Evolutionary conservation across 2,329 filamentous ascomycete genomes (phyloP).

Genomic region (Neonectria neomacrospora): DNA sequence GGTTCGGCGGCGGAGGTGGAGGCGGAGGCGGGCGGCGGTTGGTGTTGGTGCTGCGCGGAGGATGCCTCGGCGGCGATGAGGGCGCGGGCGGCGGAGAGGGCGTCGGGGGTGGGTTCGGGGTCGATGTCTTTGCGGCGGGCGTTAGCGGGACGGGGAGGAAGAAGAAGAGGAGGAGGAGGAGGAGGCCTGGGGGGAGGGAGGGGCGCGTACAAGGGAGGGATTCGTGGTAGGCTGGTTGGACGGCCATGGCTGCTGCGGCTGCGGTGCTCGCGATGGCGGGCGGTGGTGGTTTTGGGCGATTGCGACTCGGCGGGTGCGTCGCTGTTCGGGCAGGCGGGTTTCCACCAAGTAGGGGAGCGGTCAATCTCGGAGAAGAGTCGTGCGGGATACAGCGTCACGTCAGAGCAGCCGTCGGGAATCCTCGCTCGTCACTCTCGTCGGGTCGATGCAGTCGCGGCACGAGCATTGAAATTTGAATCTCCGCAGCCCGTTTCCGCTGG

Average conservation of each 20-base stretch:
- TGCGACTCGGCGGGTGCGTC: not conserved
- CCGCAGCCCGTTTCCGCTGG: too few species aligned
- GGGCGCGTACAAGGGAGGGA: slow-evolving; percentile 83
- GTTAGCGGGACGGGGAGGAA: slow-evolving; percentile 28
- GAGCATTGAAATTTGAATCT: too few species aligned
- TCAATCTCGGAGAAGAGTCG: not conserved
- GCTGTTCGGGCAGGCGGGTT: not conserved
- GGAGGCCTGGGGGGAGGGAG: too few species aligned
- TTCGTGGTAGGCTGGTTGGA: slow-evolving; percentile 69
- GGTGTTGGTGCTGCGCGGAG: slow-evolving; percentile 52
- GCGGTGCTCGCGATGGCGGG: slow-evolving; percentile 15
- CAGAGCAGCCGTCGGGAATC: not conserved
- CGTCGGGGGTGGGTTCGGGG: slow-evolving; percentile 69
- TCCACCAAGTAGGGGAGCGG: too few species aligned
- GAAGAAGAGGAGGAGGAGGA: slow-evolving; percentile 17
- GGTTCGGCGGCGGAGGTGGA: slow-evolving; percentile 56
- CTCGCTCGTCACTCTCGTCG: not conserved
- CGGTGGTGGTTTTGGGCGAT: slow-evolving; percentile 9
- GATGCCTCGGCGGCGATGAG: slow-evolving; percentile 76
- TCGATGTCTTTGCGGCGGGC: slow-evolving; percentile 76
- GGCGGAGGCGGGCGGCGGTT: slow-evolving; percentile 66
- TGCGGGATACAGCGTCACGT: not conserved
- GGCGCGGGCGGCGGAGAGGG: slow-evolving; percentile 73
- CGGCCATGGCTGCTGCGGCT: slow-evolving; percentile 40
- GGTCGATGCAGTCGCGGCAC: not conserved